A percentile compares a stretch with the other conserved stretches of the same genome.
phyloP scores from a whole-genome alignment of 495 filamentous ascomycete genomes.

The Cercophora scortea region DNA sequence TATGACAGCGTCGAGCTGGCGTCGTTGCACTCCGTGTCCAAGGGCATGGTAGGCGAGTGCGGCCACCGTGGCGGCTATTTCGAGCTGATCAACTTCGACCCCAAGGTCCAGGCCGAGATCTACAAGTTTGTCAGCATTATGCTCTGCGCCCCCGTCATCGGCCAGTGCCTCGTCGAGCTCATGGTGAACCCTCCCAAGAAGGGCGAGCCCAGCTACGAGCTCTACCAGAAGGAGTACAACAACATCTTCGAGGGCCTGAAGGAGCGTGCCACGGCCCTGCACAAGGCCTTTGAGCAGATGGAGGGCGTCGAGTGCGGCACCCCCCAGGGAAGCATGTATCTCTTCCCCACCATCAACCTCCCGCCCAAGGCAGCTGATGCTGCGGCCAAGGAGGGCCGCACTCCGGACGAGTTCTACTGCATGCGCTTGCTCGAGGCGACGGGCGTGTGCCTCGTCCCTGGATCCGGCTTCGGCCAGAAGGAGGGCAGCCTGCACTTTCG shows the following conservation, averaged over 20 bases:
- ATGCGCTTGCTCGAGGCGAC: constrained; percentile 84
- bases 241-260: constrained; percentile 67
- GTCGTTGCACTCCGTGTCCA: constrained; percentile 78
- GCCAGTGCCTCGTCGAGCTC: constrained; percentile 90
- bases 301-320: constrained; percentile 85
- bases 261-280: constrained; percentile 73
- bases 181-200: constrained; percentile 90
- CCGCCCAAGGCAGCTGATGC: constrained; percentile 65
- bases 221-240: constrained; percentile 80
- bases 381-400: constrained; percentile 63
- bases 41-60: constrained; percentile 98
- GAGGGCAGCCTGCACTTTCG: constrained; percentile 88
- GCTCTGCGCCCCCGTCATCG: constrained; percentile 89
- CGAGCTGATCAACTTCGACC: constrained; percentile 83
- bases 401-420: constrained; percentile 90
- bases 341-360: constrained; percentile 88
- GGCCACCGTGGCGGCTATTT: constrained; percentile 97
- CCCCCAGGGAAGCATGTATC: constrained; percentile 93
- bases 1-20: constrained; percentile 84
- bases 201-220: constrained; percentile 71
- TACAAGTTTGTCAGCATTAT: constrained; percentile 98
- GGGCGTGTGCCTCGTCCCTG: constrained; percentile 91
- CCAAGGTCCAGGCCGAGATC: constrained; percentile 80
- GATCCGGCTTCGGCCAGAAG: constrained; percentile 89
- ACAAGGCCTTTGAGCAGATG: constrained; percentile 86